These are phyloP conservation scores for Auricularia cornea DNA, from an alignment of 768 basidiomycete genomes.

Conservation along the genomic window DNA sequence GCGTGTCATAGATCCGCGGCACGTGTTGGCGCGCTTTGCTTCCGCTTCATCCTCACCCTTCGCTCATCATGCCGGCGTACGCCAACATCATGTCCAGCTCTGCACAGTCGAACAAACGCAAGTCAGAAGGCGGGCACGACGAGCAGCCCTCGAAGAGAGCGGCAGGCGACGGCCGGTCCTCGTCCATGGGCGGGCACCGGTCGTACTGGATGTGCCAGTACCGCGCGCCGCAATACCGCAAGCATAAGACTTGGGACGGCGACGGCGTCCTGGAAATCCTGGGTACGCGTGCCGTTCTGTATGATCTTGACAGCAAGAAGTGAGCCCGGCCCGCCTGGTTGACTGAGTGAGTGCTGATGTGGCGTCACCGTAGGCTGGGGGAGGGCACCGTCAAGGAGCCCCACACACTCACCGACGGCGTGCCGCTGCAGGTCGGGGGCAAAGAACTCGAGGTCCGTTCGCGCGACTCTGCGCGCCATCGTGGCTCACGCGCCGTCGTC, in stretches of 20 bases:
- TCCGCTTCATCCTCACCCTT: not conserved
- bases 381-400: slow-evolving; percentile 1
- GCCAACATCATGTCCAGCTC: not conserved
- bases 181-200: not conserved
- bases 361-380: not conserved
- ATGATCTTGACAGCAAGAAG: slow-evolving; percentile 7
- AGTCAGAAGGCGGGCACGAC: not conserved
- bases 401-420: slow-evolving; percentile 19
- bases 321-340: not conserved
- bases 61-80: not conserved
- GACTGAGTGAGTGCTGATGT: not conserved
- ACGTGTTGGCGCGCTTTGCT: not conserved
- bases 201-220: slow-evolving; percentile 1
- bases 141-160: not conserved
- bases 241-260: slow-evolving; percentile 84
- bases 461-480: not conserved
- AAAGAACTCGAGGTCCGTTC: slow-evolving; percentile 45
- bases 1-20: not conserved
- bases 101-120: not conserved
- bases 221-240: slow-evolving; percentile 46
- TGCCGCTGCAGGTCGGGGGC: slow-evolving; percentile 34
- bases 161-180: not conserved
- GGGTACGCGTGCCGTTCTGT: slow-evolving; percentile 3
- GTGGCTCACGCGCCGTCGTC: not conserved
- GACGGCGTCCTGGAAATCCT: slow-evolving; percentile 26